phyloP scores from a whole-genome alignment of 306 rosid genomes.

The Sphenostylis stenocarpa region DNA sequence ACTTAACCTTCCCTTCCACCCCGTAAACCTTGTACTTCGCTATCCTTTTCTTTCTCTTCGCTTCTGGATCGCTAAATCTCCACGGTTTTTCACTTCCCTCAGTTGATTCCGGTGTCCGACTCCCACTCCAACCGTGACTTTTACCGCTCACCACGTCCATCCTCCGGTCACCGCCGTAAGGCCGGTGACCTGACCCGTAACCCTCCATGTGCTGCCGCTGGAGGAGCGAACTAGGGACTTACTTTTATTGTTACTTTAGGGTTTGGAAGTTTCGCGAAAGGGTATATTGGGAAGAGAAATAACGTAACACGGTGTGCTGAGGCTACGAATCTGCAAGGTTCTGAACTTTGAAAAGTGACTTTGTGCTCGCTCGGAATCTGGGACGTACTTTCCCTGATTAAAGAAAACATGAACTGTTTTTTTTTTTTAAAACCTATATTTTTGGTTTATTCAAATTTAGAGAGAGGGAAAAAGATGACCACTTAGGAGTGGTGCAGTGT shows the following conservation, averaged over 20 bases:
- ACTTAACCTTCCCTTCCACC: slow-evolving; percentile 63
- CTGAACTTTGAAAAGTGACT: slow-evolving; percentile 6
- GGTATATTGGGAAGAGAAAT: slow-evolving; percentile 32
- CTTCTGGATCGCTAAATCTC: slow-evolving; percentile 53
- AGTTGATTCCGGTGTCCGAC: slow-evolving; percentile 19
- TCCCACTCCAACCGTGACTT: slow-evolving; percentile 37
- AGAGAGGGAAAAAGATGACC: background rate
- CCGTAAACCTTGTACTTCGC: slow-evolving; percentile 60
- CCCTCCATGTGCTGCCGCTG: slow-evolving; percentile 40
- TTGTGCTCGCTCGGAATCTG: slow-evolving; percentile 10
- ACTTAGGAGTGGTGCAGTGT: background rate
- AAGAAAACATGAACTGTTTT: background rate
- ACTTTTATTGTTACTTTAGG: background rate
- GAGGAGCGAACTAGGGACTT: background rate
- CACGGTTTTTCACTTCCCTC: slow-evolving; percentile 41
- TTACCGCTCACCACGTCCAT: slow-evolving; percentile 61
- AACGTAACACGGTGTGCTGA: background rate
- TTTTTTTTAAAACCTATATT: background rate
- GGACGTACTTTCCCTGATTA: slow-evolving; percentile 17
- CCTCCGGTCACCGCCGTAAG: slow-evolving; percentile 32
- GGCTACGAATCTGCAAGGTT: slow-evolving; percentile 20
- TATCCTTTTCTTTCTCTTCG: slow-evolving; percentile 67
- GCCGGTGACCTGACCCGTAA: slow-evolving; percentile 24
- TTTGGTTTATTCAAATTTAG: slow-evolving; percentile 3
- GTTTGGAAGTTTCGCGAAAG: slow-evolving; percentile 19